phyloP scores from a whole-genome alignment of 371 early-diverging fungal genomes.

The Mortierella sp. region DNA sequence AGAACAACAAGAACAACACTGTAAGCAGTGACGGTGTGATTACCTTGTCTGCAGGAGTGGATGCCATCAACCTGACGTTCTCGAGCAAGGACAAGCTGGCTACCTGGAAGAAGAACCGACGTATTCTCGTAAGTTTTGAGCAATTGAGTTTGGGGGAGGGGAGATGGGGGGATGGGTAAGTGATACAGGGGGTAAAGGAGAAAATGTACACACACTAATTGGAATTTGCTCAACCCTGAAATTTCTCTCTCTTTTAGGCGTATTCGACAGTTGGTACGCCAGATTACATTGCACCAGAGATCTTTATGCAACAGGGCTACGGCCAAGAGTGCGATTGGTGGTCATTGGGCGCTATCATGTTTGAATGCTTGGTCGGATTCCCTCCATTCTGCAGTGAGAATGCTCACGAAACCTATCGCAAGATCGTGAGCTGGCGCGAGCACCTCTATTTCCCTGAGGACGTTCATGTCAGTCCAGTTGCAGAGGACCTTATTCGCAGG shows the following conservation, averaged over 20 bases:
- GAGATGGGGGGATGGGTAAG: no score
- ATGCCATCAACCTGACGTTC: constrained; percentile 87
- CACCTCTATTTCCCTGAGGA: constrained; percentile 93
- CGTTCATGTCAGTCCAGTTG: constrained; percentile 88
- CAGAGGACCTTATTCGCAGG: constrained; percentile 91
- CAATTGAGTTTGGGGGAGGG: no score
- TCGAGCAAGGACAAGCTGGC: constrained; percentile 86
- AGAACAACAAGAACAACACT: constrained; percentile 51
- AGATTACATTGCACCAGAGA: constrained; percentile 98
- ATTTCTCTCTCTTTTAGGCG: constrained; percentile 57
- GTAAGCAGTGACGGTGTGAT: constrained; percentile 47
- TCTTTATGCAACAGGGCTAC: constrained; percentile 94
- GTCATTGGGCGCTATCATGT: constrained; percentile 99
- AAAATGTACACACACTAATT: no score
- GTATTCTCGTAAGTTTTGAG: constrained; percentile 81
- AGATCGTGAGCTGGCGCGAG: constrained; percentile 96
- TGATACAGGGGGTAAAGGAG: no score
- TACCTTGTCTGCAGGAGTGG: constrained; percentile 55
- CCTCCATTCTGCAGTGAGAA: constrained; percentile 98
- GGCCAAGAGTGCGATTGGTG: constrained; percentile 99
- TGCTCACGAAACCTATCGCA: constrained; percentile 96
- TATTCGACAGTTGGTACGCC: constrained; percentile 98
- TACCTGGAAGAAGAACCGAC: constrained; percentile 97
- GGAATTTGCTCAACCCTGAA: no score
- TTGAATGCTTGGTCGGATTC: constrained; percentile 97